These are phyloP conservation scores for Stephania cephalantha DNA, from an alignment of 164 flowering plant genomes.

Conservation along the genomic window DNA sequence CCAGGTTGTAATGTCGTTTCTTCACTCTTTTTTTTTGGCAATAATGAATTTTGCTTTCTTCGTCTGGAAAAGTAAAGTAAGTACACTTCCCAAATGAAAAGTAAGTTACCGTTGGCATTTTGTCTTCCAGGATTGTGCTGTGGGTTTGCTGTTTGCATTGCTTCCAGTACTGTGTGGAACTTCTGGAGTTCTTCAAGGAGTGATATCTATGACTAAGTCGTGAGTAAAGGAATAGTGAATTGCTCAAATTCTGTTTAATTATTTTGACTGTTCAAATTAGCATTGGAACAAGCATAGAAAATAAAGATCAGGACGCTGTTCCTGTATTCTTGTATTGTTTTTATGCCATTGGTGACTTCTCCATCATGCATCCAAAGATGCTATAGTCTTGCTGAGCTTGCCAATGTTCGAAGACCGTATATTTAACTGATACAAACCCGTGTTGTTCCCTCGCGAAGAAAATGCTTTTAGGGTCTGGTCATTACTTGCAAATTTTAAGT, in stretches of 20 bases:
- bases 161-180: conserved; percentile 95
- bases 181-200: conserved; percentile 90
- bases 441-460: neutral
- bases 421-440: neutral
- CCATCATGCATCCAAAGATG: neutral
- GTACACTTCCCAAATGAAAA: too few relatives aligned
- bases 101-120: conserved; percentile 2
- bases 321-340: neutral
- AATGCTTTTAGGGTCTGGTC: neutral
- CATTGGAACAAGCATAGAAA: neutral
- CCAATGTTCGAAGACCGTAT: neutral
- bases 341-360: neutral
- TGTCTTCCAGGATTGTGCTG: conserved; percentile 84
- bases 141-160: conserved; percentile 93
- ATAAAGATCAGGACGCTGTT: neutral
- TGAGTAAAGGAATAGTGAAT: conserved; percentile 21
- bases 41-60: too few relatives aligned
- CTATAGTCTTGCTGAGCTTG: neutral
- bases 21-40: neutral
- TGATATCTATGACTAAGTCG: conserved; percentile 71
- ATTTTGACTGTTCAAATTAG: neutral
- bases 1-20: conserved; percentile 48
- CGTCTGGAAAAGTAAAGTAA: too few relatives aligned
- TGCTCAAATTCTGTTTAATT: neutral
- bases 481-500: neutral